These are phyloP conservation scores for Saccharomycopsis sp. DNA, from an alignment of 805 yeast species.

Conservation along the genomic window DNA sequence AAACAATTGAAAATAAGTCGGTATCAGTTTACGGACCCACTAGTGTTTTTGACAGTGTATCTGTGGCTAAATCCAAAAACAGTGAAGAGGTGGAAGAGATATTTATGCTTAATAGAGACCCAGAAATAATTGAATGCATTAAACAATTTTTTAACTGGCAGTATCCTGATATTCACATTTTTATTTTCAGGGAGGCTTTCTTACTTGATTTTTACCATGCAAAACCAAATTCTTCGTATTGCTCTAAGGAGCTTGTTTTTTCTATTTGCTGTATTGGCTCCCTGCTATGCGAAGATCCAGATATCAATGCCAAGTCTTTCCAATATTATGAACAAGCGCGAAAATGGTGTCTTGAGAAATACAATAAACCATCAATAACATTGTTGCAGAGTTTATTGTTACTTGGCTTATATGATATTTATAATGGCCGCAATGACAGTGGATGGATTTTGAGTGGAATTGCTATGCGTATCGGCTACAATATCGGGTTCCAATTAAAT, in stretches of 20 bases:
- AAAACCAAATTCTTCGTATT: conserved; percentile 42
- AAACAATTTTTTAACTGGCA: conserved; percentile 47
- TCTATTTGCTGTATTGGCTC: conserved; percentile 57
- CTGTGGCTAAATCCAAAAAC: conserved; percentile 21
- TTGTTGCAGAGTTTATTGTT: conserved; percentile 53
- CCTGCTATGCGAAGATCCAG: conserved; percentile 38
- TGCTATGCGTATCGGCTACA: conserved; percentile 59
- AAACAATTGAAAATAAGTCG: conserved; percentile 24
- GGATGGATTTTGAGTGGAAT: conserved; percentile 61
- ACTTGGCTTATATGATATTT: conserved; percentile 54
- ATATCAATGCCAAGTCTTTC: conserved; percentile 35
- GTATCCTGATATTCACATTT: conserved; percentile 57
- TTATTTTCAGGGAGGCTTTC: conserved; percentile 58
- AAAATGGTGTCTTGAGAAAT: conserved; percentile 32
- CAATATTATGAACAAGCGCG: conserved; percentile 43
- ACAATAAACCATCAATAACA: conserved; percentile 43
- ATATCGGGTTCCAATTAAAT: conserved; percentile 55
- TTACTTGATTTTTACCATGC: conserved; percentile 55
- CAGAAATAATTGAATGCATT: conserved; percentile 23
- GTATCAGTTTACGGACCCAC: conserved; percentile 40
- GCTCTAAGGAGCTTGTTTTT: conserved; percentile 46
- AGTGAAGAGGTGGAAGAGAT: conserved; percentile 20
- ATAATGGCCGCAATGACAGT: conserved; percentile 48
- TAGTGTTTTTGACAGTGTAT: conserved; percentile 32
- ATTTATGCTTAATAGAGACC: conserved; percentile 30